A percentile compares a stretch with the other conserved stretches of the same genome.
These are phyloP conservation scores for Xanthoconium purpureum DNA, from an alignment of 768 basidiomycete genomes.

Conservation along the genomic window DNA sequence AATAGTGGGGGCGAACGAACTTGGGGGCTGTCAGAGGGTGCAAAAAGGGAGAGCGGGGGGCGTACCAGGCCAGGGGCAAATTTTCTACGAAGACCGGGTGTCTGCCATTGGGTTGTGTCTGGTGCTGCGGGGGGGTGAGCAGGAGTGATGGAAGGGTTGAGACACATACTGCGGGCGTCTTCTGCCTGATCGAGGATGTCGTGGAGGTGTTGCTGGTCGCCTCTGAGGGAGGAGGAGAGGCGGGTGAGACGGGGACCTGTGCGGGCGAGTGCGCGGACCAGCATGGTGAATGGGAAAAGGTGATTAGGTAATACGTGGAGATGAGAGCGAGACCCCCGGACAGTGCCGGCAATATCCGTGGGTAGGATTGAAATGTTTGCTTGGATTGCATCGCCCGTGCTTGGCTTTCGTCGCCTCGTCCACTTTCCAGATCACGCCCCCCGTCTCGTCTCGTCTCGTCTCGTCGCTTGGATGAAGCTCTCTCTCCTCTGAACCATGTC, in stretches of 20 bases:
- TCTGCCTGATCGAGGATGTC: slow-evolving; percentile 27
- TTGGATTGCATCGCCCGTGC: too few species aligned
- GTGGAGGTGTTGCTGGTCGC: slow-evolving; percentile 23
- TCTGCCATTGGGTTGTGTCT: slow-evolving; percentile 18
- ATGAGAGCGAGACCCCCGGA: slow-evolving; percentile 15
- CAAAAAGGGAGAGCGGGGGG: too few species aligned
- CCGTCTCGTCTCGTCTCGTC: slow-evolving; percentile 19
- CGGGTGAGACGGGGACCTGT: slow-evolving; percentile 1
- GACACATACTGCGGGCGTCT: slow-evolving; percentile 13
- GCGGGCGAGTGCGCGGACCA: slow-evolving; percentile 15
- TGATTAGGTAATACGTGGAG: slow-evolving; percentile 8
- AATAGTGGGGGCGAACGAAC: slow-evolving; percentile 49
- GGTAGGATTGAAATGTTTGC: slow-evolving; percentile 1
- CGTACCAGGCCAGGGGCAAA: slow-evolving; percentile 25
- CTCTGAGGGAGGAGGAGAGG: slow-evolving; percentile 19
- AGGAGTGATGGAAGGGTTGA: too few species aligned
- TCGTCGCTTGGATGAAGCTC: too few species aligned
- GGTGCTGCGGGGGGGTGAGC: slow-evolving; percentile 9
- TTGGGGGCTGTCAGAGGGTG: slow-evolving; percentile 14
- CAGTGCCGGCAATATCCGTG: slow-evolving; percentile 11
- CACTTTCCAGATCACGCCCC: background rate
- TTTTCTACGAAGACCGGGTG: slow-evolving; percentile 26
- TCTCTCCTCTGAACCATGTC: slow-evolving; percentile 20
- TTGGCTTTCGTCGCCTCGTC: background rate
- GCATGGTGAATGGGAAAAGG: slow-evolving; percentile 1